Evolutionary conservation across 2,329 filamentous ascomycete genomes (phyloP).

Genomic region (Alternaria infectoria): DNA sequence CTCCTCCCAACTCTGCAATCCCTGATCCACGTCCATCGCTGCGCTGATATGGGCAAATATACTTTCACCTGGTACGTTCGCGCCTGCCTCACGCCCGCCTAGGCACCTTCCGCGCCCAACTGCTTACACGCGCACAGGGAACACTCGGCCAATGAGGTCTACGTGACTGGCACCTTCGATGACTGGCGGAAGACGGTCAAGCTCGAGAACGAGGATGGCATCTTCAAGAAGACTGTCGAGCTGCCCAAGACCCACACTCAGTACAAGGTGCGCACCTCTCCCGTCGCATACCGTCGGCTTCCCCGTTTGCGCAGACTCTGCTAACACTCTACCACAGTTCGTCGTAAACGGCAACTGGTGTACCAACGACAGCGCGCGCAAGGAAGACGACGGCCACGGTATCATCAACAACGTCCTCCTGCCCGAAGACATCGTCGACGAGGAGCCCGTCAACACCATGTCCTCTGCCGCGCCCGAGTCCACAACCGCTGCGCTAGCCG

Average conservation of each 20-base stretch:
- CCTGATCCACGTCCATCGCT: conserved; percentile 22
- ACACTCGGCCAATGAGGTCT: conserved; percentile 83
- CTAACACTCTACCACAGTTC: conserved; percentile 66
- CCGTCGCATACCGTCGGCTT: conserved; percentile 2
- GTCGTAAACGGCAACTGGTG: conserved; percentile 93
- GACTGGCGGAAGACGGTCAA: conserved; percentile 87
- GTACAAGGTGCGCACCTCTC: conserved; percentile 78
- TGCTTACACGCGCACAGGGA: conserved; percentile 64
- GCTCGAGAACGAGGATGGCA: conserved; percentile 73
- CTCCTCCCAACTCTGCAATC: conserved; percentile 17
- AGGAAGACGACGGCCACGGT: conserved; percentile 80
- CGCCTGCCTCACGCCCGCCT: background rate
- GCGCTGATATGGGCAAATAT: conserved; percentile 66
- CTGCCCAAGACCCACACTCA: conserved; percentile 76
- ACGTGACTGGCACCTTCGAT: conserved; percentile 95
- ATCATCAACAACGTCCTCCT: conserved; percentile 94
- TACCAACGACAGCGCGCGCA: conserved; percentile 78
- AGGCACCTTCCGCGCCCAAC: conserved; percentile 9
- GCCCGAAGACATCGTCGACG: conserved; percentile 69
- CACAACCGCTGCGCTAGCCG: conserved; percentile 74
- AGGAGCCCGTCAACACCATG: conserved; percentile 59
- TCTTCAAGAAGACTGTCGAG: conserved; percentile 81
- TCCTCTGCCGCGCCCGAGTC: conserved; percentile 73
- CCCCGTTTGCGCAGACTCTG: conserved; percentile 14
- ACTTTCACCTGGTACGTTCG: conserved; percentile 71